Base-by-base conservation (phyloP, 1,139 yeast species). In the Petasospora rhodanensis region DNA sequence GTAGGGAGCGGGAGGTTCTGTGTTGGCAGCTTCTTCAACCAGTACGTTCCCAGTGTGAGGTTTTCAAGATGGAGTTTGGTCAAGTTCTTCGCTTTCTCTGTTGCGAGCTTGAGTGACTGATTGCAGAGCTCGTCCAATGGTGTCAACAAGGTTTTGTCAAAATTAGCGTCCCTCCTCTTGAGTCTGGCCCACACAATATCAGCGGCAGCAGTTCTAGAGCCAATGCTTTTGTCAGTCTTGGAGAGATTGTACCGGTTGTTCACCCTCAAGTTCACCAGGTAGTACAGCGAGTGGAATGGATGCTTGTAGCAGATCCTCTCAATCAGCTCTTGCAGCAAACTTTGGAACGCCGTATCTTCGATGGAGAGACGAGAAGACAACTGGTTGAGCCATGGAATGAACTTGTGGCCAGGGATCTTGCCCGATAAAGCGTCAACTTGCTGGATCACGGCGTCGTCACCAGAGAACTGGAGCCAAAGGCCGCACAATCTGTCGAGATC, bases 321-420 rank as follows among this genome's bases (percentile, higher is more conserved):
- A 13, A 89, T 59, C 7, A 87, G 55, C 1, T 49, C 43, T 26
- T 68, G 69, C 25, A 91, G 59, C 0, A 71, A 54, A 1, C 40
- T 46, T 49, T 86, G 96, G 47, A 86, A 87, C 1, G 43, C n/a
- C 1, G 6, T 67, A 51, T 0, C 47, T 4, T 73, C 81, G 23
- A 58, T 58, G 1, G 76, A 62, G 15, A 89, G 56, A 37, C 95
- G 66, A 0, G 97, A 85, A 5, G 85, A 69, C 28, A 91, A 65
- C 53, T 91, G 98, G 38, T 84, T 79, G 28, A 80, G 66, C 95
- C 96, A 87, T 0, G 86, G 74, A 4, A 85, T 66, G 36, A 86
- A 71, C 46, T 78, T 78, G 48, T 66, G 63, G 14, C 72, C 64
- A 0, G 94, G 81, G 19, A 85, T 59, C 0, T 37, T 35, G 2